Percentiles rank a stretch among this genome's conserved stretches.
Conservation (phyloP, 2,329 filamentous ascomycete genomes). For the Gnomoniopsis smithogilvyi region DNA sequence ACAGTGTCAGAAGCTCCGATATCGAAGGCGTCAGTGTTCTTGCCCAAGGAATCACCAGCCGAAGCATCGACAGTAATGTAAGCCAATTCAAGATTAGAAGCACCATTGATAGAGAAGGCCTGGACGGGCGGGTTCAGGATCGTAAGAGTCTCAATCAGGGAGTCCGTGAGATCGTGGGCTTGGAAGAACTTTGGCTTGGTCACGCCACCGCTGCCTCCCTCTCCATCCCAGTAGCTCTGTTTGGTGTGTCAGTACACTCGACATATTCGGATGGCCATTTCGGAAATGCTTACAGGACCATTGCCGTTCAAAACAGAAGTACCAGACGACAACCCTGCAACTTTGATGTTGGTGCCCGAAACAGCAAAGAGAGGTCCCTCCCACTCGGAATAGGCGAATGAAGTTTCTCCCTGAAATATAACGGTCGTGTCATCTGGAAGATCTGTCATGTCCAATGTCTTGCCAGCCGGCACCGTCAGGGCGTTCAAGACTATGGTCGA, state of each 20-base stretch:
- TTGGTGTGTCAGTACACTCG: neutral
- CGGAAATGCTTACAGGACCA: conserved; percentile 4
- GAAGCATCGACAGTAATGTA: conserved; percentile 37
- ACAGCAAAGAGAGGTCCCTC: conserved; percentile 42
- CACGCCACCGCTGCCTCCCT: conserved; percentile 35
- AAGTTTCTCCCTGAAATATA: conserved; percentile 30
- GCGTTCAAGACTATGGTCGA: conserved; percentile 34
- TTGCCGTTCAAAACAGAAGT: conserved; percentile 19
- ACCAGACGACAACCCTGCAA: conserved; percentile 24
- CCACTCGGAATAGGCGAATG: conserved; percentile 57
- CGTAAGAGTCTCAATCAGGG: conserved; percentile 35
- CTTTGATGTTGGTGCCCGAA: conserved; percentile 19
- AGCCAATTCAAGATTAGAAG: conserved; percentile 32
- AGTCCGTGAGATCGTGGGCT: conserved; percentile 37
- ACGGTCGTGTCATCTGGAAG: conserved; percentile 29
- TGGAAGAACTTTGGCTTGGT: conserved; percentile 47
- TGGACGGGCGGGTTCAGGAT: conserved; percentile 41
- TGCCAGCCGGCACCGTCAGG: conserved; percentile 33
- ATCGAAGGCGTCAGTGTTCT: conserved; percentile 61
- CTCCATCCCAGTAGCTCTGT: conserved; percentile 27
- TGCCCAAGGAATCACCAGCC: conserved; percentile 26
- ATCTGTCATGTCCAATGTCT: conserved; percentile 33
- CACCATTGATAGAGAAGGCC: conserved; percentile 37
- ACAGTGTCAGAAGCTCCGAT: conserved; percentile 48
- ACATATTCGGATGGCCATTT: neutral